Base-by-base conservation (phyloP, 1,139 yeast species). In the Eremothecium sinecaudum region DNA sequence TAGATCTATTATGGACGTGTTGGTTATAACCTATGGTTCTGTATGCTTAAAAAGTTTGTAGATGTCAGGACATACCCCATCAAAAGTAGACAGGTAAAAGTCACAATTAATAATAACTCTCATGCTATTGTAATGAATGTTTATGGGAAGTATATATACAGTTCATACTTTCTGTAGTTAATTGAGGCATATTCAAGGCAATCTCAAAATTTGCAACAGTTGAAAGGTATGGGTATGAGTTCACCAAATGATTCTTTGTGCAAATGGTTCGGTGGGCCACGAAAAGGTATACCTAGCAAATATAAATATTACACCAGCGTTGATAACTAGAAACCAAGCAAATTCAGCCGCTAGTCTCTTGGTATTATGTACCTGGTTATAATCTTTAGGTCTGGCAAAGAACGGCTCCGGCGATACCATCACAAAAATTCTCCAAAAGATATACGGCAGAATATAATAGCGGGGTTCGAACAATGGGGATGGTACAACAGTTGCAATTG, bases 391-490 rank as follows among this genome's bases (percentile, higher is more conserved):
- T 3, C 33, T 32, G 11, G 47, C 35, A 16, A 58, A 31, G 3
- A 63, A 24, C 5, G 68, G 62, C 20, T 59, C 59, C 13, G 59
- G 56, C 14, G 56, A 55, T 17, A 79, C 73, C 7, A 59, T 55
- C 5, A 67, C 59, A 40, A 75, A 67, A 5, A 81, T 38, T 47
- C 96, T 69, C 74, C 87, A 86, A 23, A 86, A 53, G 10, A 81
- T 54, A 50, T 74, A 75, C 3, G 98, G 97, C 2, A 83, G 51
- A 33, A 90, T 80, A 56, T 79, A 90, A 57, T 92, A 90, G 36
- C 98, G 71, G 31, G 96, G 95, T 56, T 90, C 99, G 49, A 92
- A 75, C 42, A 90, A 64, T 7, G 98, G 97, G 0, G 94, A 78
- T 10, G 97, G 95, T 0, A 80, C 72, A 17, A 90, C 65, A 0